Percentiles rank a stretch among this genome's conserved stretches.
phyloP scores from a whole-genome alignment of 345 rosid genomes.

The Streptanthus diversifolius region DNA sequence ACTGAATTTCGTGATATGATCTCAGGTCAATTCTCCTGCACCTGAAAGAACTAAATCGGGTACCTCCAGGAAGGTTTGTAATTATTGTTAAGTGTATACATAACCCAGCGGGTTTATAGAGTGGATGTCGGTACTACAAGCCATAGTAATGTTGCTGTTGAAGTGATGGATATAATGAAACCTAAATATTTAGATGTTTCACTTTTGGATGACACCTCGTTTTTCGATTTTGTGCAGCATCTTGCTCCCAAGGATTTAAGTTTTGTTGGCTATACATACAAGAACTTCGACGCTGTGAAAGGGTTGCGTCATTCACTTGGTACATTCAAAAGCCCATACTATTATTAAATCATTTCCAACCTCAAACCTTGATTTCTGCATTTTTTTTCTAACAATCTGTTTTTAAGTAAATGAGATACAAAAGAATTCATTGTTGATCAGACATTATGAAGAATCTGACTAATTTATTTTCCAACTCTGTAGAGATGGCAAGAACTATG shows the following conservation, averaged over 20 bases:
- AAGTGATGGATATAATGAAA: slow-evolving; percentile 2
- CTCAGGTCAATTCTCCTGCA: slow-evolving; percentile 73
- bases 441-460: slow-evolving; percentile 21
- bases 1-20: slow-evolving; percentile 16
- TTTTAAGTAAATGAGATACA: neutral
- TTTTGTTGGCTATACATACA: slow-evolving; percentile 96
- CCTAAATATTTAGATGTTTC: neutral
- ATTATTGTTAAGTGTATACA: slow-evolving; percentile 7
- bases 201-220: slow-evolving; percentile 3
- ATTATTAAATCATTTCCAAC: slow-evolving; percentile 4
- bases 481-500: slow-evolving; percentile 39
- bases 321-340: slow-evolving; percentile 33
- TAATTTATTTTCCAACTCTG: slow-evolving; percentile 17
- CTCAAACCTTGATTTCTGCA: neutral
- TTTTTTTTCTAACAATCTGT: neutral
- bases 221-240: slow-evolving; percentile 42
- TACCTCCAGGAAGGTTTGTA: slow-evolving; percentile 76
- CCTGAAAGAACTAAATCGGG: slow-evolving; percentile 69
- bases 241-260: slow-evolving; percentile 86
- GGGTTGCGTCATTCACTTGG: slow-evolving; percentile 60
- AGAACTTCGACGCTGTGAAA: slow-evolving; percentile 93
- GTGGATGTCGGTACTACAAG: neutral
- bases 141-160: neutral
- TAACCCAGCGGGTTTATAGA: slow-evolving; percentile 1
- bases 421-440: neutral